Conservation (phyloP, 305 asterid species). For the Fraxinus baroniana region DNA sequence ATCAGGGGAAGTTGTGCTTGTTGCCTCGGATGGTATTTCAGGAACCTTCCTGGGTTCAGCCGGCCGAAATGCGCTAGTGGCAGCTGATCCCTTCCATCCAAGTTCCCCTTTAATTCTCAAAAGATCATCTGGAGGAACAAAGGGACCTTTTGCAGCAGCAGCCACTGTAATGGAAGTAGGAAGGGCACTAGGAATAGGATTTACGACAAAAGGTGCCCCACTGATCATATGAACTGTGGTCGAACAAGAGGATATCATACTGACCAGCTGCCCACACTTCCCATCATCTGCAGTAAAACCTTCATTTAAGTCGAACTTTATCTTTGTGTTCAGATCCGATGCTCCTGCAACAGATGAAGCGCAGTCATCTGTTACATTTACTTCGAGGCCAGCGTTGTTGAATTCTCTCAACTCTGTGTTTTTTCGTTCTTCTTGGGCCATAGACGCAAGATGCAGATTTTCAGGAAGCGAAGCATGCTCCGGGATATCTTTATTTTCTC, state of each 20-base stretch:
- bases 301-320: conserved; percentile 83
- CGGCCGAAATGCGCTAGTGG: conserved; percentile 94
- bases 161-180: conserved; percentile 76
- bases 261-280: conserved; percentile 50
- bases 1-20: conserved; percentile 31
- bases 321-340: conserved; percentile 40
- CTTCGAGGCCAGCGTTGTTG: conserved; percentile 22
- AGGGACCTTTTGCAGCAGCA: conserved; percentile 81
- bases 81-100: conserved; percentile 97
- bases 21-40: conserved; percentile 34
- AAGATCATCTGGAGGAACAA: conserved; percentile 81
- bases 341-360: conserved; percentile 26
- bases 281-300: conserved; percentile 71
- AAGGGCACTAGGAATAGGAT: conserved; percentile 39
- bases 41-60: conserved; percentile 84
- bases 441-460: conserved; percentile 19
- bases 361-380: conserved; percentile 34
- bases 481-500: conserved; percentile 21
- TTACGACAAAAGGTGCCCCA: conserved; percentile 40
- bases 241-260: conserved; percentile 28
- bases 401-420: conserved; percentile 30
- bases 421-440: conserved; percentile 28
- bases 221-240: conserved; percentile 42
- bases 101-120: conserved; percentile 71
- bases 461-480: conserved; percentile 20